phyloP scores from a whole-genome alignment of 768 basidiomycete genomes.

The Auricularia auricula-judae region DNA sequence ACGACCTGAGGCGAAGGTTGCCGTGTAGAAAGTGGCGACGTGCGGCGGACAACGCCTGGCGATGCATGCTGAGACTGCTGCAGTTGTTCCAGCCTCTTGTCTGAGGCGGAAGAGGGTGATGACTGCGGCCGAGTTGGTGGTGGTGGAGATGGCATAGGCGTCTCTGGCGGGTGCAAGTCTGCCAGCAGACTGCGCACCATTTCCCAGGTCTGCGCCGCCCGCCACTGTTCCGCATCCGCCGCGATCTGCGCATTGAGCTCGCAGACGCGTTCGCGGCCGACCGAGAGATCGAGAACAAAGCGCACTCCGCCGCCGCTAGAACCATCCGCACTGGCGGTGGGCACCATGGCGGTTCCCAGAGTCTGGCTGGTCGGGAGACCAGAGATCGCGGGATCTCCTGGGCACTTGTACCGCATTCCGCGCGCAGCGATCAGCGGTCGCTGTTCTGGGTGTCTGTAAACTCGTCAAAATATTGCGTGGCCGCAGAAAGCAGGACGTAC shows the following conservation, averaged over 20 bases:
- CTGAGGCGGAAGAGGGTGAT: background rate
- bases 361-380: background rate
- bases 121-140: slow-evolving; percentile 3
- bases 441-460: background rate
- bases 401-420: slow-evolving; percentile 2
- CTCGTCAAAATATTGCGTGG: no score
- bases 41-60: background rate
- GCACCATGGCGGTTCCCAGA: background rate
- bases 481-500: no score
- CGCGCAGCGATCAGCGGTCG: background rate
- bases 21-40: background rate
- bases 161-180: slow-evolving; percentile 20
- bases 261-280: slow-evolving; percentile 31
- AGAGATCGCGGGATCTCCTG: background rate
- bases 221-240: slow-evolving; percentile 40
- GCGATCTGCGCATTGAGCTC: slow-evolving; percentile 57
- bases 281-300: background rate
- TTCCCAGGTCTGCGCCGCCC: slow-evolving; percentile 57
- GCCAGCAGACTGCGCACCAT: slow-evolving; percentile 47
- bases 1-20: background rate
- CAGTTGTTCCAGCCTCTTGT: background rate
- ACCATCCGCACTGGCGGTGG: background rate
- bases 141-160: background rate
- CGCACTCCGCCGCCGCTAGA: background rate
- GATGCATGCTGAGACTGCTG: background rate